Evolutionary conservation across 495 filamentous ascomycete species (phyloP), one percentile per base, ranked within the genome.

Genomic region (Penicillium flavigenum): DNA sequence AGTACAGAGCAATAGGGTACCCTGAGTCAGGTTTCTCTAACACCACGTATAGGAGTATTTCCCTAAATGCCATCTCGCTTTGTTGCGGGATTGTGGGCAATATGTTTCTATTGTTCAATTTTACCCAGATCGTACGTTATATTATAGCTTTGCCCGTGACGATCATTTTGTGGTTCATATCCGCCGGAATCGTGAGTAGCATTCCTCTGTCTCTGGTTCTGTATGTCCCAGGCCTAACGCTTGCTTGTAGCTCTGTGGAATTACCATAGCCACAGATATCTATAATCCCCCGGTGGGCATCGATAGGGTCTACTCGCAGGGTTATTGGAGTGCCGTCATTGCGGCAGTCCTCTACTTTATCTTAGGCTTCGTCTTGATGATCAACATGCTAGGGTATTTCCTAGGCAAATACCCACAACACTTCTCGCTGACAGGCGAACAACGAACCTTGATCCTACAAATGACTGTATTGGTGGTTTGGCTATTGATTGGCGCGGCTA

Each of bases 331-430:
- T 69, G 88, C 85, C 7, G 77, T 92, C 19, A 83, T 90, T 34
- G 87, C 89, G 3, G 81, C 87, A 0, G 64, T 72, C 8, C 73
- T 90, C 9, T 92, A 92, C 62, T 73, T 88, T 12, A 59, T 88
- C 10, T 81, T 86, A 41, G 81, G 80, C 26, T 68, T 81, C 62
- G 75, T 88, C 6, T 66, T 92, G 3, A 85, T 88, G 79, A 68
- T 90, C 56, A 92, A 92, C 61, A 89, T 92, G 84, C 68, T 89
- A 22, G 89, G 89, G 4, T 91, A 89, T 62, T 83, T 89, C 58
- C 71, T 88, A 1, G 89, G 88, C 2, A 86, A 89, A 59, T 92
- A 92, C 64, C 86, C 87, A 1, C 85, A 89, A 60, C 83, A 87
- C 63, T 91, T 92, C 61, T 75, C 82, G 10, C 75, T 92, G 14